Base-by-base conservation (phyloP, 2,329 filamentous ascomycete species). In the Cadophora luteo-olivacea region DNA sequence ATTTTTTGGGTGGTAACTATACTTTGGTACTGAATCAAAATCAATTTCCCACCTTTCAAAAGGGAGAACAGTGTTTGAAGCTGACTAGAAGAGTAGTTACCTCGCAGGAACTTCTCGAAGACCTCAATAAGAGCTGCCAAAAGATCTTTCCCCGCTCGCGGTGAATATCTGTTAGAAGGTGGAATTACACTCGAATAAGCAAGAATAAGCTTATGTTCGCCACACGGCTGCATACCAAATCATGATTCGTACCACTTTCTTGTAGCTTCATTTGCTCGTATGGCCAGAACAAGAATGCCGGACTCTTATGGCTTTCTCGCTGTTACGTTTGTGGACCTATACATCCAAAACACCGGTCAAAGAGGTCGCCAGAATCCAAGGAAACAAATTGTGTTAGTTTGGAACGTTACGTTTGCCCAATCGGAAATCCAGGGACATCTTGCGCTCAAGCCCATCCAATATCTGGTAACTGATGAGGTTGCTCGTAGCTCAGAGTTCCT, bases 151-250 rank as follows among this genome's bases (percentile, higher is more conserved):
- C 9, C 22, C 0, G 19, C 19, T 33, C 7, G 38, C 22, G 55
- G 24, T 58, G 8, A 9, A 4, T 24, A 49, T n/a, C 19, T 4
- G 52, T 1, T 4, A 9, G 14, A 16, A 16, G 1, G n/a, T n/a
- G 22, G 55, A 3, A n/a, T 12, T 58, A 32, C 24, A n/a, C 4
- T 41, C 58, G 38, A 48, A 14, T 48, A 61, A 45, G 24, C 41
- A 48, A 61, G 22, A 29, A 45, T n/a, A 61, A 29, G 36, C 36
- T 48, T 32, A 48, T 61, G 58, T 48, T 14, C 6, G 58, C 41
- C 38, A 61, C 38, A 48, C 32, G 4, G 8, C 24, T 29, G 38
- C 22, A 29, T 48, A 29, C 54, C 19, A 58, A 22, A 19, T 22
- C 45, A n/a, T 29, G 9, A 1, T 48, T 9, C 22, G 14, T 29